Conservation (phyloP, 2,329 filamentous ascomycete genomes). For the Sclerotiophoma versabilis region DNA sequence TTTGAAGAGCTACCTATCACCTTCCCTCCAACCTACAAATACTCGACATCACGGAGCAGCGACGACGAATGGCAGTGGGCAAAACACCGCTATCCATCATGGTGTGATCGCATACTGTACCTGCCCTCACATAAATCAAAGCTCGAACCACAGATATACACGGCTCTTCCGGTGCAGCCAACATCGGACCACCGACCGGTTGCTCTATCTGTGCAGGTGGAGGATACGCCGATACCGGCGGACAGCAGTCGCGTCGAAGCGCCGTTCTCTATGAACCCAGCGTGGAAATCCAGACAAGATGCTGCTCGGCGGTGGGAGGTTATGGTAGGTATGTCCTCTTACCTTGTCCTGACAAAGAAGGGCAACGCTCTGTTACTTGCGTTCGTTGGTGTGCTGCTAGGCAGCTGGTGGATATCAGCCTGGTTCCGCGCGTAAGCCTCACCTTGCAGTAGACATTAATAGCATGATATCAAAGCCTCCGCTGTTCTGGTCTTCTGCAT, state of each 20-base stretch:
- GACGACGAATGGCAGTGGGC: slow-evolving; percentile 72
- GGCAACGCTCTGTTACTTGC: slow-evolving; percentile 52
- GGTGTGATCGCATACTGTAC: slow-evolving; percentile 92
- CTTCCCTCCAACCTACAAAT: slow-evolving; percentile 97
- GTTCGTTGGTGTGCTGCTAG: slow-evolving; percentile 34
- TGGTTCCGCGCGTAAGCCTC: not conserved
- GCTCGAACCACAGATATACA: slow-evolving; percentile 69
- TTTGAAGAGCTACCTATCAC: slow-evolving; percentile 74
- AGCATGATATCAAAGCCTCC: too few species aligned
- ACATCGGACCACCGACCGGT: slow-evolving; percentile 90
- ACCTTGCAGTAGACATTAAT: too few species aligned
- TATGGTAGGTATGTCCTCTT: slow-evolving; percentile 64
- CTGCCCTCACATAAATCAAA: slow-evolving; percentile 58
- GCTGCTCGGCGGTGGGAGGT: slow-evolving; percentile 66
- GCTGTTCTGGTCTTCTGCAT: too few species aligned
- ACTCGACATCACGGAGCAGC: slow-evolving; percentile 54
- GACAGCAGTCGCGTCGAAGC: slow-evolving; percentile 35
- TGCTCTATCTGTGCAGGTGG: slow-evolving; percentile 72
- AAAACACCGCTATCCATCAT: slow-evolving; percentile 80
- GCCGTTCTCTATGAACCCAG: slow-evolving; percentile 65
- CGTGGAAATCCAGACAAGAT: slow-evolving; percentile 63
- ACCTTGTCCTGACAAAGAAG: slow-evolving; percentile 59
- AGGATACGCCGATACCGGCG: slow-evolving; percentile 57
- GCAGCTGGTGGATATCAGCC: slow-evolving; percentile 35
- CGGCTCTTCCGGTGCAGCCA: slow-evolving; percentile 77